These are phyloP conservation scores for Corchorus olitorius DNA, from an alignment of 345 rosid genomes.

Conservation along the genomic window DNA sequence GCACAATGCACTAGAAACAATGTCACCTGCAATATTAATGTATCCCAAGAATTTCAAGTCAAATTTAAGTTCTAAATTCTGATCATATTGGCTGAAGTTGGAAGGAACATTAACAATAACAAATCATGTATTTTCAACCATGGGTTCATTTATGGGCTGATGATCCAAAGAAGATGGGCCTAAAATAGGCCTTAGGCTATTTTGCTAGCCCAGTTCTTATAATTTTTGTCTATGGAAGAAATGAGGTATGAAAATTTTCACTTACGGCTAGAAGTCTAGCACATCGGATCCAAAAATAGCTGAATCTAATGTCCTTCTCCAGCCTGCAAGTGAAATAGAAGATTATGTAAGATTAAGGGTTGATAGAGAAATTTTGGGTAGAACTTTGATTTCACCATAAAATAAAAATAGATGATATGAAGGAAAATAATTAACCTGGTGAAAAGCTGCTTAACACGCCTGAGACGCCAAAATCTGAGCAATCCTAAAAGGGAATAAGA, in stretches of 20 bases:
- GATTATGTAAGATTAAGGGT: background rate
- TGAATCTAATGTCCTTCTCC: conserved; percentile 90
- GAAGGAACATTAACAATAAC: too few relatives aligned
- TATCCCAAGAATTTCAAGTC: background rate
- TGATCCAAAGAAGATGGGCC: background rate
- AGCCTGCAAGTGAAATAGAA: conserved; percentile 45
- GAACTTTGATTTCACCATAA: background rate
- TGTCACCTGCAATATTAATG: conserved; percentile 56
- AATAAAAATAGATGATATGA: background rate
- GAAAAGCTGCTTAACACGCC: conserved; percentile 78
- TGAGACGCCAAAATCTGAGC: conserved; percentile 84
- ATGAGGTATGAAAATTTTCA: background rate
- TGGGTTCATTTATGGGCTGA: background rate
- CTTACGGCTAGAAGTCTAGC: conserved; percentile 68
- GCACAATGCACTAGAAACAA: conserved; percentile 79
- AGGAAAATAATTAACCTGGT: conserved; percentile 50
- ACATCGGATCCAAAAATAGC: conserved; percentile 82
- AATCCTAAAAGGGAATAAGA: conserved; percentile 64
- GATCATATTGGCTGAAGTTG: too few relatives aligned
- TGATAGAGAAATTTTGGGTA: background rate
- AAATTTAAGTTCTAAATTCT: too few relatives aligned
- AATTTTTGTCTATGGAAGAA: background rate
- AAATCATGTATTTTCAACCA: background rate
- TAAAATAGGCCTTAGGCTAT: background rate
- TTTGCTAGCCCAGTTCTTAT: background rate